Conservation (phyloP, 345 rosid species). For the Eutrema japonicum region DNA sequence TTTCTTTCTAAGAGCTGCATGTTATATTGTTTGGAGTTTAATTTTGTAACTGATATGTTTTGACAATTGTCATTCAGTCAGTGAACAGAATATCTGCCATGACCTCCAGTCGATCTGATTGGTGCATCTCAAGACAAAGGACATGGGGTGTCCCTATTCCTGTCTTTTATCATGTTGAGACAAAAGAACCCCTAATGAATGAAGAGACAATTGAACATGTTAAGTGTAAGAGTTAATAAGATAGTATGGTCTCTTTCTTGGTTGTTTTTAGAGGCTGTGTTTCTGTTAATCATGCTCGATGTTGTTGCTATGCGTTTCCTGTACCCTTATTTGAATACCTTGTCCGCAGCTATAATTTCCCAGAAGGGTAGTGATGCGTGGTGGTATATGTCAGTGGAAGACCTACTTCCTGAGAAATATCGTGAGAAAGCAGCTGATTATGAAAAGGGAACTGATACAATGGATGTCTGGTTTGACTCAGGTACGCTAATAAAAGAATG, state of each 20-base stretch:
- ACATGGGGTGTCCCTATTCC: slow-evolving; percentile 98
- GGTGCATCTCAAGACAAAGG: slow-evolving; percentile 98
- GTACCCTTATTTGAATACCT: slow-evolving; percentile 26
- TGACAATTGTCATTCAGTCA: slow-evolving; percentile 54
- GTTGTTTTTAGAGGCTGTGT: slow-evolving; percentile 14
- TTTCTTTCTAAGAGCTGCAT: neutral
- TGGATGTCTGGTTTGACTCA: slow-evolving; percentile 99
- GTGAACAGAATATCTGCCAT: slow-evolving; percentile 88
- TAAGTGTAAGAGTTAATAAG: slow-evolving; percentile 60
- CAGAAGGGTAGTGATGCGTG: slow-evolving; percentile 91
- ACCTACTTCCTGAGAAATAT: slow-evolving; percentile 82
- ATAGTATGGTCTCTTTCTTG: slow-evolving; percentile 5
- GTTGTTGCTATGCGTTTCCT: slow-evolving; percentile 18
- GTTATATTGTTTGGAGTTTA: slow-evolving; percentile 15
- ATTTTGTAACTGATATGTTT: slow-evolving; percentile 31
- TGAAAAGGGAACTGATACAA: slow-evolving; percentile 93
- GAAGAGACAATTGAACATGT: slow-evolving; percentile 82
- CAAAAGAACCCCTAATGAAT: slow-evolving; percentile 91
- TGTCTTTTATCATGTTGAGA: slow-evolving; percentile 73
- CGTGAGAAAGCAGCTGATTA: slow-evolving; percentile 70
- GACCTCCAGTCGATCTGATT: slow-evolving; percentile 92
- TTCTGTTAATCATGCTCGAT: neutral
- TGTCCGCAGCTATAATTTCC: slow-evolving; percentile 67
- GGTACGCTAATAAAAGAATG: slow-evolving; percentile 49
- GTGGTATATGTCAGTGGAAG: slow-evolving; percentile 95